Evolutionary conservation across 202 grass and related monocot species (phyloP).

Genomic region (Setaria italica): DNA sequence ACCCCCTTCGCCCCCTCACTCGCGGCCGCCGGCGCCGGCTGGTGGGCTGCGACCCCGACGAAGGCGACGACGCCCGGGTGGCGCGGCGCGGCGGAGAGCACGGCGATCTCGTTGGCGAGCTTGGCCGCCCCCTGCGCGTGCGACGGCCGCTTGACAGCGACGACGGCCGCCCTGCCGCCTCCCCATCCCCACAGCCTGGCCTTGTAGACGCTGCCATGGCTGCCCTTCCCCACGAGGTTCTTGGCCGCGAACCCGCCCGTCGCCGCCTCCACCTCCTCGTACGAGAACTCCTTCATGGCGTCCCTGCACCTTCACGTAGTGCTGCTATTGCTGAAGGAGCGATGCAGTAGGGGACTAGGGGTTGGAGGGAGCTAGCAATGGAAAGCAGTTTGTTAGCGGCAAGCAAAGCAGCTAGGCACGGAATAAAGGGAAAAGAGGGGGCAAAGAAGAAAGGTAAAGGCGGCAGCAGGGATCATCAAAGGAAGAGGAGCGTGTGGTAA

Average conservation of each 20-base stretch:
- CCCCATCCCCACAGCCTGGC: conserved; percentile 51
- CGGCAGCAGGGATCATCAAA: conserved; percentile 55
- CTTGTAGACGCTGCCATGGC: conserved; percentile 88
- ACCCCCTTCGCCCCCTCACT: background rate
- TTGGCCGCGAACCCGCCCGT: conserved; percentile 69
- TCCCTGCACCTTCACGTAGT: background rate
- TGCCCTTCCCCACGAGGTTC: conserved; percentile 88
- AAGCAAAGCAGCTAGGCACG: conserved; percentile 47
- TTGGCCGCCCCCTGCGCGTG: conserved; percentile 60
- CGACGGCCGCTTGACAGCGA: conserved; percentile 74
- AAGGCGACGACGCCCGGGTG: conserved; percentile 63
- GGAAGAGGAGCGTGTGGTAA: conserved; percentile 45
- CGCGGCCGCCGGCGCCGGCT: no score
- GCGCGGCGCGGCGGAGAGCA: conserved; percentile 62
- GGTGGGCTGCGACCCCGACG: conserved; percentile 40
- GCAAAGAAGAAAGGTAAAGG: conserved; percentile 64
- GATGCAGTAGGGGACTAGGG: background rate
- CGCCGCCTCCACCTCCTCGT: conserved; percentile 72
- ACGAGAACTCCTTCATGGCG: conserved; percentile 76
- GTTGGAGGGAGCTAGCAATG: conserved; percentile 27
- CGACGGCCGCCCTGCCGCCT: conserved; percentile 23
- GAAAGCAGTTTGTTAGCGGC: conserved; percentile 42
- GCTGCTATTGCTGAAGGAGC: background rate
- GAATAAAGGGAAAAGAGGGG: conserved; percentile 61
- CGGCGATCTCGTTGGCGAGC: conserved; percentile 82